Evolutionary conservation across 805 yeast species (phyloP).

Genomic region (Ogataea zsoltii): DNA sequence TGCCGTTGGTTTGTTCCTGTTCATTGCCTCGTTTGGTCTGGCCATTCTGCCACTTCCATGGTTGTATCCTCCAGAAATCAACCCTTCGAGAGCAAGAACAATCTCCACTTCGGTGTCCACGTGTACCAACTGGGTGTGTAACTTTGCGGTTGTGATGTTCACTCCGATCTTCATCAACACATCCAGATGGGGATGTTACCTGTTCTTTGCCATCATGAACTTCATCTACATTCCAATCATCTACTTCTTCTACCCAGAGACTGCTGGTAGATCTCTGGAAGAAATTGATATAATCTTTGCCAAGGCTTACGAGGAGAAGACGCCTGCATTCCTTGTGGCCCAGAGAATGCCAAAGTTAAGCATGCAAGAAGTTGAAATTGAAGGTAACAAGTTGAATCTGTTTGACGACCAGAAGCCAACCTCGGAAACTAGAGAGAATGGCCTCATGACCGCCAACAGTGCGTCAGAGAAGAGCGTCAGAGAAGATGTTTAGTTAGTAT

Average conservation of each 20-base stretch:
- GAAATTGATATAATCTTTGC: slow-evolving; percentile 73
- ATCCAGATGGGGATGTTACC: slow-evolving; percentile 64
- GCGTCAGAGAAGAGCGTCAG: slow-evolving; percentile 1
- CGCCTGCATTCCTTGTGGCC: slow-evolving; percentile 65
- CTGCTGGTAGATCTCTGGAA: slow-evolving; percentile 73
- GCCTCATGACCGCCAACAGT: slow-evolving; percentile 2
- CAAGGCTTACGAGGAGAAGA: slow-evolving; percentile 55
- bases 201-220: slow-evolving; percentile 68
- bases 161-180: slow-evolving; percentile 56
- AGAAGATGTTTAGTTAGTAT: slow-evolving; percentile 2
- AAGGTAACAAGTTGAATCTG: slow-evolving; percentile 59
- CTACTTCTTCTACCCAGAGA: slow-evolving; percentile 73
- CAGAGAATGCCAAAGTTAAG: slow-evolving; percentile 58
- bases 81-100: slow-evolving; percentile 68
- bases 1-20: slow-evolving; percentile 64
- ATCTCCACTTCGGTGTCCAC: slow-evolving; percentile 63
- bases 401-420: slow-evolving; percentile 21
- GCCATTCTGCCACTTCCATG: slow-evolving; percentile 47
- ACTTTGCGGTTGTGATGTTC: slow-evolving; percentile 68
- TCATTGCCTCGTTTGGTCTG: slow-evolving; percentile 55
- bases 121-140: slow-evolving; percentile 68
- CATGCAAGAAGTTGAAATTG: slow-evolving; percentile 58
- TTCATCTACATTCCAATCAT: slow-evolving; percentile 60
- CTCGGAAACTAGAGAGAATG: slow-evolving; percentile 14
- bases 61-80: slow-evolving; percentile 69